Percentiles rank a stretch among this genome's conserved stretches.
Evolutionary conservation across 768 basidiomycete species (phyloP).

Genomic region (Boletus subcaerulescens): DNA sequence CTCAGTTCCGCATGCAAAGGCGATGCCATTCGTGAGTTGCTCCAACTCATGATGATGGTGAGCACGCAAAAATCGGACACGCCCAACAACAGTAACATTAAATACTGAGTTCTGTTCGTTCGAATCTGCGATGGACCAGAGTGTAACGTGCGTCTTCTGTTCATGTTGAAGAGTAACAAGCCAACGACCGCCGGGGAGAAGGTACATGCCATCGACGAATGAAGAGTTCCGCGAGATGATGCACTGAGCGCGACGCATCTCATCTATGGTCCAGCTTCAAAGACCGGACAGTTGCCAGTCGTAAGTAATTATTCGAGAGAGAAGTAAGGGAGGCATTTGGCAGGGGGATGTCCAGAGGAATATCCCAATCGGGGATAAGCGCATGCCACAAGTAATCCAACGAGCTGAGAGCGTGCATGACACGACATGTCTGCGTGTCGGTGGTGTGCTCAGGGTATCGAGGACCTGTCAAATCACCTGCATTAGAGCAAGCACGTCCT

Average conservation of each 20-base stretch:
- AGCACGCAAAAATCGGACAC: constrained; percentile 35
- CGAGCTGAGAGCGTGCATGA: constrained; percentile 48
- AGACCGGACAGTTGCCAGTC: constrained; percentile 40
- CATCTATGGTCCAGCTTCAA: constrained; percentile 50
- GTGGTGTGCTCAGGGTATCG: background rate
- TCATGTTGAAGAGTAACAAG: constrained; percentile 43
- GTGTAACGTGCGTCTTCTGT: constrained; percentile 37
- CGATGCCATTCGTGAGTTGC: constrained; percentile 21
- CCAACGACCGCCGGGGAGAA: constrained; percentile 48
- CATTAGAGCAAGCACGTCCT: constrained; percentile 46
- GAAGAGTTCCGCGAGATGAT: constrained; percentile 35
- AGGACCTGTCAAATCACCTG: constrained; percentile 37
- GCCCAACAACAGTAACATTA: constrained; percentile 25
- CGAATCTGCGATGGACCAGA: constrained; percentile 42
- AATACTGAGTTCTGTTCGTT: constrained; percentile 27
- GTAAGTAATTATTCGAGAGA: constrained; percentile 41
- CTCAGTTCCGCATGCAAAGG: constrained; percentile 7
- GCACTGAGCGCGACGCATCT: constrained; percentile 35
- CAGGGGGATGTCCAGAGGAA: constrained; percentile 42
- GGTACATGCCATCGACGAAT: constrained; percentile 44
- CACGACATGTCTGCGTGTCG: constrained; percentile 57
- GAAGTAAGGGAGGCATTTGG: constrained; percentile 29
- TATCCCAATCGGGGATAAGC: constrained; percentile 28
- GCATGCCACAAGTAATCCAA: constrained; percentile 57
- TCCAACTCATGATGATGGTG: constrained; percentile 23